Evolutionary conservation across 306 rosid species (phyloP).

Genomic region (Notholithocarpus densiflorus): DNA sequence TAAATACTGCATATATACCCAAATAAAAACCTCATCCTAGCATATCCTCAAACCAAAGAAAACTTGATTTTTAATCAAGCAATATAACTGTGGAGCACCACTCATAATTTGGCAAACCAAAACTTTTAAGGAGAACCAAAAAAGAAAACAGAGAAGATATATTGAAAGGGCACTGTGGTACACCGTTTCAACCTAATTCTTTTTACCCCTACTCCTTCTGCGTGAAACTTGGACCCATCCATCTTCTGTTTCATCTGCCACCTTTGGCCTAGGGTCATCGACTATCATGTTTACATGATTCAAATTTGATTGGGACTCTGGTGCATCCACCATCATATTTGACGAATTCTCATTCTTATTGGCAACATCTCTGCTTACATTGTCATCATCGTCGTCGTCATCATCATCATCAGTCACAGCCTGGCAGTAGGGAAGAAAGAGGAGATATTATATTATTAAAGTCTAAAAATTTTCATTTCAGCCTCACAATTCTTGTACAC

Average conservation of each 20-base stretch:
- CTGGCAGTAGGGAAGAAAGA: constrained; percentile 23
- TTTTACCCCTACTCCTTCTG: constrained; percentile 42
- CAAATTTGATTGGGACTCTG: constrained; percentile 19
- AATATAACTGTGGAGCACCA: no score
- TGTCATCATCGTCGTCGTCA: constrained; percentile 14
- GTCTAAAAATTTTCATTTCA: background rate
- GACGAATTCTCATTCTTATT: constrained; percentile 5
- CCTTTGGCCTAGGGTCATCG: constrained; percentile 26
- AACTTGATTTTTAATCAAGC: no score
- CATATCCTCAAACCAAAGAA: no score
- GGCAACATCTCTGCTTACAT: background rate
- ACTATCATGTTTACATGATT: constrained; percentile 17
- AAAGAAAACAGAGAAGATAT: no score
- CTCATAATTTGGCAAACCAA: no score
- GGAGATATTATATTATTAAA: background rate
- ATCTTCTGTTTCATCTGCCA: constrained; percentile 40
- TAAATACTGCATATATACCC: no score
- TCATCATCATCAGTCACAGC: constrained; percentile 28
- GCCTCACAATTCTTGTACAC: background rate
- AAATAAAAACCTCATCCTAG: no score
- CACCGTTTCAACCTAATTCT: constrained; percentile 32
- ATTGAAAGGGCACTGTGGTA: background rate
- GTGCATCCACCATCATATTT: constrained; percentile 34
- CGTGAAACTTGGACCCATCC: constrained; percentile 58
- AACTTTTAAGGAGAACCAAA: no score